phyloP scores from a whole-genome alignment of 225 moss, liverwort and hornwort genomes.

The Antitrichia curtipendula region DNA sequence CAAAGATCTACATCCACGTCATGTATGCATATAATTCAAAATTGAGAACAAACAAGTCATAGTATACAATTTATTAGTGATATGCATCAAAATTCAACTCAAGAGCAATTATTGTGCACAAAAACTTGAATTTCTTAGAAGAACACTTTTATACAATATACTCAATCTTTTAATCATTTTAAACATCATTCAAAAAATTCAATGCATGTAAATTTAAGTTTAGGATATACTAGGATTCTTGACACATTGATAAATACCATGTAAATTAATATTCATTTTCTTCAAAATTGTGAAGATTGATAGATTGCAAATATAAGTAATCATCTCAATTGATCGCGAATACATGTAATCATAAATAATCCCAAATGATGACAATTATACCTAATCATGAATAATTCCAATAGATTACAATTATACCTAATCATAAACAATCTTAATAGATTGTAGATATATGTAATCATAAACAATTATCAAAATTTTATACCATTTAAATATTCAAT shows the following conservation, averaged over 20 bases:
- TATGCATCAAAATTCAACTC: not conserved
- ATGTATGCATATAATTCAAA: not conserved
- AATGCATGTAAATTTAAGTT: not conserved
- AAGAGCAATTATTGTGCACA: too few relatives aligned
- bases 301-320: not conserved
- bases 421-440: not conserved
- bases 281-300: too few relatives aligned
- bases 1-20: not conserved
- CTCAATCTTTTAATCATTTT: not conserved
- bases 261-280: not conserved
- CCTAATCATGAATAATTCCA: accelerated
- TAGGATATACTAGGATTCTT: too few relatives aligned
- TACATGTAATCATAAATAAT: not conserved
- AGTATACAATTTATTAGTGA: too few relatives aligned
- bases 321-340: accelerated
- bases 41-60: not conserved
- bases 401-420: not conserved
- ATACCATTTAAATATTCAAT: not conserved
- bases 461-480: not conserved
- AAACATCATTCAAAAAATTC: not conserved
- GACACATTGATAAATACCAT: too few relatives aligned
- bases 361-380: too few relatives aligned
- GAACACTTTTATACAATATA: accelerated
- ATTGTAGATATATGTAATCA: not conserved
- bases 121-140: not conserved